Evolutionary conservation across 371 early-diverging fungal genomes (phyloP), one percentile per base, ranked within the genome.

Genomic region (Lichtheimia corymbifera): DNA sequence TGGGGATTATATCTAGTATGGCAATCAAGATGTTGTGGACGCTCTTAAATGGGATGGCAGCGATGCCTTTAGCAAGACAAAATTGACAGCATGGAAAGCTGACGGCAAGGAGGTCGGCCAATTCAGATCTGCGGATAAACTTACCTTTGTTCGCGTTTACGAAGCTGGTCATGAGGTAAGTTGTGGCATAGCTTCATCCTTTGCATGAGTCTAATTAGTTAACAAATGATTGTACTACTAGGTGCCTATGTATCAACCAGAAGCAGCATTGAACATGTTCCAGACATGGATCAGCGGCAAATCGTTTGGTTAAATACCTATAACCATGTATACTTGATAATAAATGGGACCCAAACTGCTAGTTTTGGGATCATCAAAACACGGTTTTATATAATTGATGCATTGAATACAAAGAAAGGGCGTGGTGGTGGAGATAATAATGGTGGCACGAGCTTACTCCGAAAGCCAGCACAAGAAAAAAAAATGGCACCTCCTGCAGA

Each of bases 151-250:
- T 56, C 84, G 89, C 17, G 79, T 91, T 3, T 94, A 86, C 66
- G 91, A 85, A 40, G 94, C 92, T 30, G 95, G 96, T 17, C 96
- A 96, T 67, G 93, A 93, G 92, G 83, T 77, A 27, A 30, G 30
- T 51, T 11, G 11, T 35, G 35, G 45, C 5, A 44, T 12, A 11
- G 5, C 41, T 25, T 56, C 22, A 2, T 53, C 13, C 11, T 13
- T 9, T 17, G 2, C 14, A 9, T 0, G 4, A 20, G 44, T 25
- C 13, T 45, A 3, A 13, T 6, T 13, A 0, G 4, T 22, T 15
- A 7, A 53, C 52, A 2, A 54, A 53, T 41, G 42, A 22, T 22
- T 2, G 22, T 22, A 22, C 2, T n/a, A n/a, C 4, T 59, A 67
- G 68, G 85, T 84, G 22, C 89, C 87, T 6, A 85, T 79, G 47